phyloP scores from a whole-genome alignment of 805 yeast species.

The Candida sithepensis region DNA sequence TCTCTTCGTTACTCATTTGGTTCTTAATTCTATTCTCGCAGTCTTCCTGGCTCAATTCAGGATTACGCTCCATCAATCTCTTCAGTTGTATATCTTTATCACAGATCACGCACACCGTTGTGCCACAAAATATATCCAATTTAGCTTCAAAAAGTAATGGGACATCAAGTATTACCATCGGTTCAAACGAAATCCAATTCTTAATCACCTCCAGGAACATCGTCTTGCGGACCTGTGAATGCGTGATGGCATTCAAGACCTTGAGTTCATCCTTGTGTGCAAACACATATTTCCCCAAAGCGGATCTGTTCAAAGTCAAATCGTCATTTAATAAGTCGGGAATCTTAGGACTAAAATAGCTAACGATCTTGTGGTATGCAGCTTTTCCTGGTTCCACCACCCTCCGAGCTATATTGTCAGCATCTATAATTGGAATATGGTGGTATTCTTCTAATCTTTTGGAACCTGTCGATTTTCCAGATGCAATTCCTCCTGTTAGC shows the following conservation, averaged over 20 bases:
- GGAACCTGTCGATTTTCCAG: slow-evolving; percentile 95
- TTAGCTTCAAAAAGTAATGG: slow-evolving; percentile 85
- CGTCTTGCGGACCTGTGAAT: slow-evolving; percentile 76
- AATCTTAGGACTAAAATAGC: slow-evolving; percentile 52
- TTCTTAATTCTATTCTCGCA: slow-evolving; percentile 68
- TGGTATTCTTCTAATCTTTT: slow-evolving; percentile 47
- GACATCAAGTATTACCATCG: slow-evolving; percentile 76
- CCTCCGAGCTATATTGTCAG: slow-evolving; percentile 83
- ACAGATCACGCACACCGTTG: slow-evolving; percentile 66
- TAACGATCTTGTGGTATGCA: slow-evolving; percentile 66
- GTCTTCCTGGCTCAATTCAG: slow-evolving; percentile 60
- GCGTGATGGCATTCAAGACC: slow-evolving; percentile 71
- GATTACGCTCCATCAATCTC: slow-evolving; percentile 65
- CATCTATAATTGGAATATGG: slow-evolving; percentile 69
- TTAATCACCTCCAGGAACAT: slow-evolving; percentile 53
- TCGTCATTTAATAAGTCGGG: slow-evolving; percentile 47
- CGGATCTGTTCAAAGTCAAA: slow-evolving; percentile 58
- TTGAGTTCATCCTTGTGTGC: slow-evolving; percentile 56
- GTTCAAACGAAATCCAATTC: slow-evolving; percentile 56
- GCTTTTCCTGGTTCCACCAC: slow-evolving; percentile 77
- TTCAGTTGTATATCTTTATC: slow-evolving; percentile 52
- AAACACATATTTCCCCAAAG: slow-evolving; percentile 76
- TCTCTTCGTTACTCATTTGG: slow-evolving; percentile 67
- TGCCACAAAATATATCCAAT: slow-evolving; percentile 68
- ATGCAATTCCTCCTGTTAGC: slow-evolving; percentile 95